Evolutionary conservation across 164 flowering plant genomes (phyloP), one percentile per base, ranked within the genome.

Genomic region (Akebia trifoliata): DNA sequence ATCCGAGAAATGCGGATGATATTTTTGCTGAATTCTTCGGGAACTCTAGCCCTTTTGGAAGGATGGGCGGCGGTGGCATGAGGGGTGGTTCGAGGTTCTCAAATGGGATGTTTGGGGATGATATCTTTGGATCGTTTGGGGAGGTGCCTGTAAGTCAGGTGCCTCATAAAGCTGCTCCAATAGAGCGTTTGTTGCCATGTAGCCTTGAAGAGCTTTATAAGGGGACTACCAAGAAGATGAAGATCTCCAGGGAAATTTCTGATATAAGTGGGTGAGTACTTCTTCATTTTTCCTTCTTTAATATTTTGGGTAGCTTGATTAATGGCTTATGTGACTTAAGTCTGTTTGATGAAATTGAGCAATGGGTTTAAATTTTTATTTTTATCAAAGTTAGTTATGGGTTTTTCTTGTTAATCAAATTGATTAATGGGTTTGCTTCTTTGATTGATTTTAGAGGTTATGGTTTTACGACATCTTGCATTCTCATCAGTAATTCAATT

Each of bases 211-310:
- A 68, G 32, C 56, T 62, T 46, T 68, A 68, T 28, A 68, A 46
- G 54, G 71, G 71, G 5, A 50, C 71, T 18, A 62, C 67, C 3
- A 56, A 62, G 67, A 68, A 57, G 55, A 62, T 57, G 66, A 70
- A 66, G 74, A 70, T 68, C 32, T 68, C 63, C 20, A 68, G 71
- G 44, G 61, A 68, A 12, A 40, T 62, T 21, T 20, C 22, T 28
- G 67, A 68, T 37, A 21, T 34, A 0, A 68, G 62, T 22, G 71
- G 71, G 71, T 68, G 31, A 50, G 67, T 50, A 26, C 14, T 31
- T 31, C 12, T 36, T 9, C 39, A 29, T 1, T 26, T 25, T 49
- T 17, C 20, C 15, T 17, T n/a, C n/a, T n/a, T 17, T 42, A 6
- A 14, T 42, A 12, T 17, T 44, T 25, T 44, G 2, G 4, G 48